phyloP scores from a whole-genome alignment of 2,329 filamentous ascomycete genomes.

The Emergomyces orientalis region DNA sequence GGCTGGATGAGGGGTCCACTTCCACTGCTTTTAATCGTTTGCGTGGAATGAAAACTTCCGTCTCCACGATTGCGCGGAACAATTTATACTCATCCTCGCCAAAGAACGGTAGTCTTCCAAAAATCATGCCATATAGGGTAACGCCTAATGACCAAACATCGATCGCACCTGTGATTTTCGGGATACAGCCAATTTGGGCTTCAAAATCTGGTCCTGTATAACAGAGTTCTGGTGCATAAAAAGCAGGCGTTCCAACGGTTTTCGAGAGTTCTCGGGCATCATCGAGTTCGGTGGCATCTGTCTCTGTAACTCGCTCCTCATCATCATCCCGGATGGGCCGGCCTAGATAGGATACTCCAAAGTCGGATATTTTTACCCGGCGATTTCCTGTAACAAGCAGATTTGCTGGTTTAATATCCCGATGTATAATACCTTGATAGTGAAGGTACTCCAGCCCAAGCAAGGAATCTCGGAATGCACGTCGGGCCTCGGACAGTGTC shows the following conservation, averaged over 20 bases:
- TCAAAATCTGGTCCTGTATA: constrained; percentile 64
- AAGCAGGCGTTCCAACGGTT: constrained; percentile 93
- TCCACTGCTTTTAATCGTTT: constrained; percentile 68
- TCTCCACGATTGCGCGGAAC: constrained; percentile 82
- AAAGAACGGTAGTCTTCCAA: constrained; percentile 84
- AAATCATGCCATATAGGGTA: constrained; percentile 91
- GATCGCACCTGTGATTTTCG: constrained; percentile 81
- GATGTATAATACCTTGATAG: constrained; percentile 74
- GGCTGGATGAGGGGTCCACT: constrained; percentile 37
- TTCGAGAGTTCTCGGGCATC: constrained; percentile 95
- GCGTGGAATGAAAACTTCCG: constrained; percentile 81
- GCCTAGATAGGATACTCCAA: constrained; percentile 95
- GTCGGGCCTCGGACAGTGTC: constrained; percentile 71
- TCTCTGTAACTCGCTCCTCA: constrained; percentile 66
- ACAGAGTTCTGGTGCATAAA: constrained; percentile 94
- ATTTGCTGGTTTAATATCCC: constrained; percentile 84
- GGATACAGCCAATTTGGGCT: constrained; percentile 46
- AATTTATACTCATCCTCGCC: constrained; percentile 86
- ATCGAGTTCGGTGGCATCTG: constrained; percentile 77
- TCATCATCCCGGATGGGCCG: constrained; percentile 77
- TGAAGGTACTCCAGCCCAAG: constrained; percentile 89
- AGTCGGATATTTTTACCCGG: constrained; percentile 94
- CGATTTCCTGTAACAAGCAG: constrained; percentile 77
- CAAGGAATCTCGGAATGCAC: constrained; percentile 84
- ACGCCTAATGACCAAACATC: constrained; percentile 97